A percentile compares a stretch with the other conserved stretches of the same genome.
phyloP scores from a whole-genome alignment of 164 flowering plant species.

The Annona cherimola region DNA sequence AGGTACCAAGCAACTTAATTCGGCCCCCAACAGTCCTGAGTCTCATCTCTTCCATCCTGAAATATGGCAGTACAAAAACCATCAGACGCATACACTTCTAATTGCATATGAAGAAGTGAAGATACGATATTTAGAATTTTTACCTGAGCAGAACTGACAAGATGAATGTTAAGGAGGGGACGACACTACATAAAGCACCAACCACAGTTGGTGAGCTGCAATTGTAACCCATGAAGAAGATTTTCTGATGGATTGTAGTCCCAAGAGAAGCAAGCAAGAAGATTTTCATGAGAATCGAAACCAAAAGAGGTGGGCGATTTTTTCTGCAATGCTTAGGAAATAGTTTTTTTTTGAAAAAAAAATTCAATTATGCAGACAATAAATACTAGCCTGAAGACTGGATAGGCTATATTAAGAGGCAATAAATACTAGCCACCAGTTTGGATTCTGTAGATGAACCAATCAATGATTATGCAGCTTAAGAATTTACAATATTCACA shows the following conservation, averaged over 20 bases:
- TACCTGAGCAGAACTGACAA: conserved; percentile 34
- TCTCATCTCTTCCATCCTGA: conserved; percentile 39
- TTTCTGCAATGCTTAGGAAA: conserved; percentile 20
- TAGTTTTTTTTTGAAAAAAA: too few relatives aligned
- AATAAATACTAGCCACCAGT: too few relatives aligned
- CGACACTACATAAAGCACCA: conserved; percentile 31
- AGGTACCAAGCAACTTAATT: conserved; percentile 38
- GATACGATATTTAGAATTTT: too few relatives aligned
- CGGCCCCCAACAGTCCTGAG: conserved; percentile 20
- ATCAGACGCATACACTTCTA: background rate
- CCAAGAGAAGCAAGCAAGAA: conserved; percentile 36
- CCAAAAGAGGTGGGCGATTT: conserved; percentile 26
- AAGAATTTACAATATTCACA: too few relatives aligned
- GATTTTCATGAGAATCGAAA: conserved; percentile 21
- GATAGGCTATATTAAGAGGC: too few relatives aligned
- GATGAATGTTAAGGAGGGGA: conserved; percentile 36
- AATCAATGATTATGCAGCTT: too few relatives aligned
- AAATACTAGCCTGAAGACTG: too few relatives aligned
- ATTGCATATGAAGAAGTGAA: background rate
- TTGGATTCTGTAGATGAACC: too few relatives aligned
- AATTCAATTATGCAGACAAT: too few relatives aligned
- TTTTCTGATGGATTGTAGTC: conserved; percentile 32
- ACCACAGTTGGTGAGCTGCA: conserved; percentile 42
- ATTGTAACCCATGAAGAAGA: conserved; percentile 30
- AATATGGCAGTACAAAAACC: background rate